Percentiles rank a stretch among this genome's conserved stretches.
Conservation (phyloP, 371 early-diverging fungal species). For the Zychaea mexicana region DNA sequence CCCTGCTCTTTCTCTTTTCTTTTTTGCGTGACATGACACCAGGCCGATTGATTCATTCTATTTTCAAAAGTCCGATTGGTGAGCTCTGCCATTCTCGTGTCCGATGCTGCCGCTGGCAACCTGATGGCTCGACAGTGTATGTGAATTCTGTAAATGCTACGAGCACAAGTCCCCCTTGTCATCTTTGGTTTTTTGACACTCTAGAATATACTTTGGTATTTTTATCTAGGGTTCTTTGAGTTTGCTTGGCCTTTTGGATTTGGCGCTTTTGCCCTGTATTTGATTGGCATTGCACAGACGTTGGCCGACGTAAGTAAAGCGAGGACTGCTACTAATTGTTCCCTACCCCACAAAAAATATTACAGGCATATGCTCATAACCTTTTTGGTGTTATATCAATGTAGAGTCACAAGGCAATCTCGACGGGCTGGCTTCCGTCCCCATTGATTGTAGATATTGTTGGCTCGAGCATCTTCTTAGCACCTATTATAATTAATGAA, state of each 20-base stretch:
- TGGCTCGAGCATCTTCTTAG: constrained; percentile 29
- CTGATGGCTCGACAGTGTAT: constrained; percentile 21
- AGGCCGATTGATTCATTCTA: not conserved
- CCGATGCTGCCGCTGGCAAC: constrained; percentile 14
- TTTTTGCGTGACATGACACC: not conserved
- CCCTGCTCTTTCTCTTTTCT: not conserved
- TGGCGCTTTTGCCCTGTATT: constrained; percentile 28
- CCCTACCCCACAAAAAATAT: too few species aligned
- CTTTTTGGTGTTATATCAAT: not conserved
- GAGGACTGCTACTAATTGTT: not conserved
- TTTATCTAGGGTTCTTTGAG: constrained; percentile 23
- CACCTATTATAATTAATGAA: constrained; percentile 37
- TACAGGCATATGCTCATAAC: not conserved
- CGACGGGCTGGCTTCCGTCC: constrained; percentile 45
- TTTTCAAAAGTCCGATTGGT: constrained; percentile 20
- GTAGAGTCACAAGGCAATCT: constrained; percentile 38
- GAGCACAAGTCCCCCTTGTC: too few species aligned
- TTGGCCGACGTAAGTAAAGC: constrained; percentile 19
- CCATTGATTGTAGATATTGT: constrained; percentile 36
- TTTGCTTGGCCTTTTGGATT: constrained; percentile 33
- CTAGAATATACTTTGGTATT: too few species aligned
- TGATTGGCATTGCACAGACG: constrained; percentile 33
- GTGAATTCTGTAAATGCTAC: not conserved
- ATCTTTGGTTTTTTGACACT: too few species aligned
- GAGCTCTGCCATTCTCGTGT: constrained; percentile 17